Percentiles rank a stretch among this genome's conserved stretches.
These are phyloP conservation scores for Austroboletus festivus DNA, from an alignment of 768 basidiomycete genomes.

Conservation along the genomic window DNA sequence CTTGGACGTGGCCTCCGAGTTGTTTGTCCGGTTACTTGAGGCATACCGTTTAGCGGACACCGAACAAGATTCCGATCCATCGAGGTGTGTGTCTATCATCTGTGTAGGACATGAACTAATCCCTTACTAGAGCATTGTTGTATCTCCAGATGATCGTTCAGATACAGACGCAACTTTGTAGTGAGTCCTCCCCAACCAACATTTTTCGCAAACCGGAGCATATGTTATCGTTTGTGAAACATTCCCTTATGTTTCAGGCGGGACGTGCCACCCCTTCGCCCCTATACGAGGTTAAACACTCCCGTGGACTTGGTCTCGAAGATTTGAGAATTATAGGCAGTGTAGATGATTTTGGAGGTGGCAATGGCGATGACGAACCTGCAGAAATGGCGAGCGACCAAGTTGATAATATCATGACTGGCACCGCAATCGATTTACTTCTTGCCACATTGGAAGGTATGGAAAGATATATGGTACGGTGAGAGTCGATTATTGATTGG, in stretches of 20 bases:
- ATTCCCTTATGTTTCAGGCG: slow-evolving; percentile 56
- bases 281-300: slow-evolving; percentile 2
- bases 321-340: slow-evolving; percentile 39
- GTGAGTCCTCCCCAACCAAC: slow-evolving; percentile 49
- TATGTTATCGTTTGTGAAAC: slow-evolving; percentile 78
- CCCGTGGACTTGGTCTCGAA: slow-evolving; percentile 28
- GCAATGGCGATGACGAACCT: slow-evolving; percentile 55
- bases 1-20: slow-evolving; percentile 62
- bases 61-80: slow-evolving; percentile 21
- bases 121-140: slow-evolving; percentile 52
- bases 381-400: slow-evolving; percentile 36
- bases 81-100: slow-evolving; percentile 14
- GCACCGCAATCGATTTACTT: slow-evolving; percentile 76
- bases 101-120: background rate
- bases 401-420: slow-evolving; percentile 61
- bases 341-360: slow-evolving; percentile 41
- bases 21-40: slow-evolving; percentile 76
- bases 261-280: background rate
- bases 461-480: background rate
- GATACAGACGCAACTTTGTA: slow-evolving; percentile 69
- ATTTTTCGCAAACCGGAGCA: slow-evolving; percentile 64
- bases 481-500: background rate
- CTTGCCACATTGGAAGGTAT: slow-evolving; percentile 86
- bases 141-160: slow-evolving; percentile 79
- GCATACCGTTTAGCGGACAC: slow-evolving; percentile 45